These are phyloP conservation scores for Xerocomus potaroensis DNA, from an alignment of 768 basidiomycete species.

Conservation along the genomic window DNA sequence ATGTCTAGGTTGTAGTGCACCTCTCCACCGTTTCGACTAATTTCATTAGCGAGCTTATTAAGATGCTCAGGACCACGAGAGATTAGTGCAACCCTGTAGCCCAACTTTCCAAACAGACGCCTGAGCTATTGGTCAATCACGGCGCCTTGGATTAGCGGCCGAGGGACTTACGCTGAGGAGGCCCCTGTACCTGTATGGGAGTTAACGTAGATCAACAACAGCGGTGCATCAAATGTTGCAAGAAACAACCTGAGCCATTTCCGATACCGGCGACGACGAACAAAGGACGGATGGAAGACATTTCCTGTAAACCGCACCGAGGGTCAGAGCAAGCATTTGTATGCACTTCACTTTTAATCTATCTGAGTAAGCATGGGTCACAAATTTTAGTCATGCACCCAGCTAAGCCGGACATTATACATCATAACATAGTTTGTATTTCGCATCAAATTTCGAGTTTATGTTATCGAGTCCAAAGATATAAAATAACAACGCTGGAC, in stretches of 20 bases:
- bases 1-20: constrained; percentile 29
- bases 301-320: constrained; percentile 7
- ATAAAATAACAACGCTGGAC: constrained; percentile 12
- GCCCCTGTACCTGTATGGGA: constrained; percentile 48
- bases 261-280: constrained; percentile 57
- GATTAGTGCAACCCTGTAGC: constrained; percentile 64
- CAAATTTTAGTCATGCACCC: constrained; percentile 13
- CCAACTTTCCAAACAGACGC: constrained; percentile 55
- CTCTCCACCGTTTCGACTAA: constrained; percentile 56
- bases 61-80: constrained; percentile 53
- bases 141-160: neutral
- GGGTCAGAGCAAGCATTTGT: constrained; percentile 6
- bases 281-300: constrained; percentile 42
- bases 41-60: constrained; percentile 48
- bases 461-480: constrained; percentile 11
- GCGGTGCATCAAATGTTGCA: neutral
- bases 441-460: too few species aligned
- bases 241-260: constrained; percentile 32
- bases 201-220: constrained; percentile 1
- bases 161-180: constrained; percentile 46
- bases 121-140: constrained; percentile 30
- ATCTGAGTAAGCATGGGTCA: constrained; percentile 18
- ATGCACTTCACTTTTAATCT: neutral
- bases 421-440: too few species aligned
- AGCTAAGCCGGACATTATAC: neutral